Evolutionary conservation across 768 basidiomycete species (phyloP).

Genomic region (Hypholoma sublateritium): DNA sequence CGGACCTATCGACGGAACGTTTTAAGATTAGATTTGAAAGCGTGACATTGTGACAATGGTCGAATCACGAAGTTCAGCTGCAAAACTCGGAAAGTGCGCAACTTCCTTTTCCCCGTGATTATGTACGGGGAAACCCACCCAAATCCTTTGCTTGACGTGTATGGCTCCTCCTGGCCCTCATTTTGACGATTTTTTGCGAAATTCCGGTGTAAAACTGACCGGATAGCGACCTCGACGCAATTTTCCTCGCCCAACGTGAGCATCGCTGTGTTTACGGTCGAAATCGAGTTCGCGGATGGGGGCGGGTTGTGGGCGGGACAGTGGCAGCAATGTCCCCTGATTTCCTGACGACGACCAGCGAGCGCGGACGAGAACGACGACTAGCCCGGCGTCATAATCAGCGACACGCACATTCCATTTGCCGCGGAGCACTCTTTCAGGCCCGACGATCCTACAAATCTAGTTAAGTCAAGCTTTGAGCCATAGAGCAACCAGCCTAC

Average conservation of each 20-base stretch:
- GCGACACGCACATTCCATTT: not conserved
- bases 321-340: conserved; percentile 14
- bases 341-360: conserved; percentile 14
- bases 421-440: conserved; percentile 17
- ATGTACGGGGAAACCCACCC: conserved; percentile 11
- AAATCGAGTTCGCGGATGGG: not conserved
- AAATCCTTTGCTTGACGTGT: not conserved
- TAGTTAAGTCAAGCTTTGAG: conserved; percentile 14
- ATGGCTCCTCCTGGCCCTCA: not conserved
- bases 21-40: not conserved
- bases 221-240: conserved; percentile 1
- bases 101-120: conserved; percentile 13
- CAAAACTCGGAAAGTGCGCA: conserved; percentile 10
- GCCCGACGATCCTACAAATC: conserved; percentile 21
- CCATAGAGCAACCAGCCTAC: conserved; percentile 7
- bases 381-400: conserved; percentile 7
- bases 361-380: conserved; percentile 9
- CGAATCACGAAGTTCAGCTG: conserved; percentile 6
- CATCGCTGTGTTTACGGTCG: not conserved
- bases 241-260: not conserved
- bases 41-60: conserved; percentile 7
- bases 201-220: conserved; percentile 1
- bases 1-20: too few relatives aligned
- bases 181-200: conserved; percentile 2
- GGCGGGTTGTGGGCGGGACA: conserved; percentile 7